Evolutionary conservation across 1,284 basidiomycete genomes (phyloP), one percentile per base, ranked within the genome.

Genomic region (Ganoderma sinense): DNA sequence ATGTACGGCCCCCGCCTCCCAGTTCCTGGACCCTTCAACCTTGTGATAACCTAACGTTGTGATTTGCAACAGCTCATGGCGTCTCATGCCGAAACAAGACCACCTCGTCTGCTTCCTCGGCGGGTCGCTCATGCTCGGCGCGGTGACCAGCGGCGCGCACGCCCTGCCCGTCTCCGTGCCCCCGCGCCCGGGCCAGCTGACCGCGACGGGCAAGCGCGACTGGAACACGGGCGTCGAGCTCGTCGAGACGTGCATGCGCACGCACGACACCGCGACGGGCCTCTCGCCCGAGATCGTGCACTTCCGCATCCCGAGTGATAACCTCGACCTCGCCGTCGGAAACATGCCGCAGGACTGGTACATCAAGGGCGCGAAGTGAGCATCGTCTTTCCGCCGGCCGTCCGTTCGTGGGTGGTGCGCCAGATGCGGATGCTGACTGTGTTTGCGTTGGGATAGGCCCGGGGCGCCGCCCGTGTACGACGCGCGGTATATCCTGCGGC

Each of bases 41-140:
- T 58, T 13, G 66, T 36, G 26, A 56, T 26, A 55, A 59, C 7
- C 62, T 55, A 48, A 69, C 13, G 61, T 71, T 51, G 74, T 64
- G 13, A 43, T 11, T 26, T 1, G 23, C 26, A 48, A 16, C 74
- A 94, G 93, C 39, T 80, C 83, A 64, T 96, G 93, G 94, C 85
- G 86, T 31, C 83, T 94, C 18, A 84, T 87, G 1, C 93, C 94
- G 18, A 97, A 98, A 81, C 97, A 99, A 83, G 97, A 99, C 79
- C 97, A 98, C 80, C 88, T 99, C 26, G 97, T 96, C 0, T 98
- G 97, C 82, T 99, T 98, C 89, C 83, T 98, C 59, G 96, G 93
- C 43, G 97, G 96, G 6, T 94, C 94, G 2, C 88, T 98, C 74
- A 92, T 98, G 86, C 88, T 98, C 7, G 96, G 97, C 26, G 93